phyloP scores from a whole-genome alignment of 345 rosid genomes.

The Arabidopsis arenosa region DNA sequence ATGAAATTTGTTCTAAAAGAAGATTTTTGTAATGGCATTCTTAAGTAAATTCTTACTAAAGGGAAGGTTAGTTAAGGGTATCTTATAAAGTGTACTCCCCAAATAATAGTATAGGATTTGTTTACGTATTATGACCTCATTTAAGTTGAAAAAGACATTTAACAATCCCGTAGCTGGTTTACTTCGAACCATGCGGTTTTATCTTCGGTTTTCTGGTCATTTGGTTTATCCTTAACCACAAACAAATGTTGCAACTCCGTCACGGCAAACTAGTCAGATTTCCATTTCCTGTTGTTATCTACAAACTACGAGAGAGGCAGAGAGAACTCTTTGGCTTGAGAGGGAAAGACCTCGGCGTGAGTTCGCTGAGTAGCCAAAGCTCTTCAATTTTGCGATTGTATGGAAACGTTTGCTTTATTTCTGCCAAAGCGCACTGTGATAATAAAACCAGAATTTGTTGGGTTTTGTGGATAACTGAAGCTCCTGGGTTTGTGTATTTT shows the following conservation, averaged over 20 bases:
- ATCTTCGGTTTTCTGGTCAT: conserved; percentile 8
- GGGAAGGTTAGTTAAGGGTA: too few relatives aligned
- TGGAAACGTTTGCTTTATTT: neutral
- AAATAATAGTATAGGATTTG: too few relatives aligned
- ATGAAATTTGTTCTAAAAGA: too few relatives aligned
- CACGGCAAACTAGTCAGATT: conserved; percentile 16
- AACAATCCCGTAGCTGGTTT: conserved; percentile 21
- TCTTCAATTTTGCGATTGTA: neutral
- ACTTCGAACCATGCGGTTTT: neutral
- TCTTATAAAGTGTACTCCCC: too few relatives aligned
- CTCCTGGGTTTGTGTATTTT: conserved; percentile 1
- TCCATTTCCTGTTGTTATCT: neutral
- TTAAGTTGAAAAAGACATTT: neutral
- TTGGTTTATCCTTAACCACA: conserved; percentile 21
- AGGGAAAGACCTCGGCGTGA: neutral
- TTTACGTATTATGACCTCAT: neutral
- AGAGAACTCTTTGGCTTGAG: neutral
- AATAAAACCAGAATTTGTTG: neutral
- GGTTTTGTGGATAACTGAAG: conserved; percentile 15
- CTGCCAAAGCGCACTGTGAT: neutral
- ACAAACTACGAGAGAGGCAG: neutral
- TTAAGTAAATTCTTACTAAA: too few relatives aligned
- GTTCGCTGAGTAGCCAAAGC: conserved; percentile 3
- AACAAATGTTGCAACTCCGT: neutral
- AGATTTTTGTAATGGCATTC: too few relatives aligned